These are phyloP conservation scores for Ophiostoma quercus DNA, from an alignment of 2,329 filamentous ascomycete genomes.

Conservation along the genomic window DNA sequence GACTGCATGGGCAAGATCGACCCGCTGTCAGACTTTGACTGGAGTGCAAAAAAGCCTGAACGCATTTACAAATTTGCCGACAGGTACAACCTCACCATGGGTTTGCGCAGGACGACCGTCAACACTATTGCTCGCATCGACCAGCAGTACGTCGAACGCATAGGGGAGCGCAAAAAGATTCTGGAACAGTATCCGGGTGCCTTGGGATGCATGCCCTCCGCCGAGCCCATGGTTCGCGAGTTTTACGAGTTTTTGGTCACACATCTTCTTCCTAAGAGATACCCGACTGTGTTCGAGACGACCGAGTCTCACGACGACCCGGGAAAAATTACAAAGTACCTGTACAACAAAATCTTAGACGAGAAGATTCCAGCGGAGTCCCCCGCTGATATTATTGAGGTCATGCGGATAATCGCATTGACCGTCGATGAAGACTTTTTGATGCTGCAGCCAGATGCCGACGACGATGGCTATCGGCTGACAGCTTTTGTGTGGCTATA, in stretches of 20 bases:
- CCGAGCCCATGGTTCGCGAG: slow-evolving; percentile 24
- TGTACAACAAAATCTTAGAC: neutral
- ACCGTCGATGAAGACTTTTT: slow-evolving; percentile 26
- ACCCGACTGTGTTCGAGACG: slow-evolving; percentile 20
- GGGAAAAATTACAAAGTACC: neutral
- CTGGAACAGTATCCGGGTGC: slow-evolving; percentile 22
- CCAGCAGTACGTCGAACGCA: slow-evolving; percentile 24
- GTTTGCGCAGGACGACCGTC: slow-evolving; percentile 23
- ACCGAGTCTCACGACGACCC: neutral
- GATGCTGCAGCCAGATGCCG: slow-evolving; percentile 23
- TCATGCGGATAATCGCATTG: slow-evolving; percentile 20
- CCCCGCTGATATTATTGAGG: slow-evolving; percentile 15
- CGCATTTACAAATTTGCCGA: slow-evolving; percentile 25
- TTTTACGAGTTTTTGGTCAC: slow-evolving; percentile 23
- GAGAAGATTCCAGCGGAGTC: neutral
- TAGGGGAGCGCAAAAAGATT: slow-evolving; percentile 24
- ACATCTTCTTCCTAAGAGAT: slow-evolving; percentile 23
- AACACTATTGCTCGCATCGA: slow-evolving; percentile 25
- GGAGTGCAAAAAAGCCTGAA: slow-evolving; percentile 16
- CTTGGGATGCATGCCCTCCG: slow-evolving; percentile 20
- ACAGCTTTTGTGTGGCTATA: slow-evolving; percentile 25
- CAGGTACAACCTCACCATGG: slow-evolving; percentile 27
- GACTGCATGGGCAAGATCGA: slow-evolving; percentile 23
- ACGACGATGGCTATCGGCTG: slow-evolving; percentile 23
- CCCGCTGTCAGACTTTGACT: slow-evolving; percentile 21